These are phyloP conservation scores for Moricandia moricandioides DNA, from an alignment of 345 rosid species.

Conservation along the genomic window DNA sequence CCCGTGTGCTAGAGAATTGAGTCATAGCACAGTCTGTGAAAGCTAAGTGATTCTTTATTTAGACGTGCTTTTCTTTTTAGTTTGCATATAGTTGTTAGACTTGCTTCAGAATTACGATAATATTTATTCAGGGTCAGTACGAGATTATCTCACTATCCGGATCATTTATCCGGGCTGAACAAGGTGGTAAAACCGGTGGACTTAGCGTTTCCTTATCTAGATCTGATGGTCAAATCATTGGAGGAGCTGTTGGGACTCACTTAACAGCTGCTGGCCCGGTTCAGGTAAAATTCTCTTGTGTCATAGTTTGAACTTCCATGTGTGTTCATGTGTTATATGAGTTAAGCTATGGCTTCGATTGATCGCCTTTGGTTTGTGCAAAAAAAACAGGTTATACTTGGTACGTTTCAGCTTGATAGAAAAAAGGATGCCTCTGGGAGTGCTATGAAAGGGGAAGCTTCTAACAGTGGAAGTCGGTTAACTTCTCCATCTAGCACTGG, in stretches of 20 bases:
- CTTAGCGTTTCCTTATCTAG: conserved; percentile 69
- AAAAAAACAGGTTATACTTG: conserved; percentile 60
- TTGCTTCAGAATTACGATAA: conserved; percentile 3
- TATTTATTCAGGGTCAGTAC: conserved; percentile 64
- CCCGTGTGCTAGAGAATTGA: neutral
- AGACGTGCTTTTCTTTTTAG: neutral
- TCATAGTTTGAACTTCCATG: neutral
- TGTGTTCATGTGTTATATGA: neutral
- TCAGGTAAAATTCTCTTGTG: conserved; percentile 52
- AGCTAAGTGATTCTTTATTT: conserved; percentile 1
- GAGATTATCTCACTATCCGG: conserved; percentile 87
- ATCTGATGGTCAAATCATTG: conserved; percentile 73
- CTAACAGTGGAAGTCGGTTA: conserved; percentile 48
- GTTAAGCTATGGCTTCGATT: neutral
- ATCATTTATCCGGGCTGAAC: conserved; percentile 71
- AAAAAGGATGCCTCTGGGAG: conserved; percentile 44
- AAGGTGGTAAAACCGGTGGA: conserved; percentile 80
- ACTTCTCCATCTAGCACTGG: conserved; percentile 48
- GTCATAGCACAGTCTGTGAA: neutral
- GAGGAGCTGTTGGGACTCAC: conserved; percentile 86
- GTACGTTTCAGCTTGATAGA: conserved; percentile 58
- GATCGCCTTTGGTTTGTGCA: neutral
- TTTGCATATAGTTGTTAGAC: conserved; percentile 13
- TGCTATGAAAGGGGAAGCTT: conserved; percentile 48
- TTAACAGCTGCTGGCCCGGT: conserved; percentile 89